phyloP scores from a whole-genome alignment of 208 protist species.

The Leishmania martiniquensis region DNA sequence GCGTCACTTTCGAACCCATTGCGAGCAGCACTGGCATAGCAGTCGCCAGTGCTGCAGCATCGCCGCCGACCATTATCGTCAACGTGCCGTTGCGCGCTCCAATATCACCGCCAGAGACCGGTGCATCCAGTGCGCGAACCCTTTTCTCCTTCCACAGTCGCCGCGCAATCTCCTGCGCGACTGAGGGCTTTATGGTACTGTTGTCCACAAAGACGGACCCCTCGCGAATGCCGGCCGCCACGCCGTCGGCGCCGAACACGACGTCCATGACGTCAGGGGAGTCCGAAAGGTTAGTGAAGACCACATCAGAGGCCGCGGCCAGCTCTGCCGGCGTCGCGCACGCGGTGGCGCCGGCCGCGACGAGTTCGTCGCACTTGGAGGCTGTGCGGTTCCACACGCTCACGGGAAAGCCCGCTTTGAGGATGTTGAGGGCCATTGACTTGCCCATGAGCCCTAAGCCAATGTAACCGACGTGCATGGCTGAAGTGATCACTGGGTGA shows the following conservation, averaged over 20 bases:
- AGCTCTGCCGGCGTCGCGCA: conserved; percentile 81
- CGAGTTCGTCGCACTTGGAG: conserved; percentile 80
- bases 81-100: conserved; percentile 94
- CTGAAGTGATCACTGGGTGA: neutral
- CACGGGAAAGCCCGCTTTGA: conserved; percentile 88
- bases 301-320: conserved; percentile 80
- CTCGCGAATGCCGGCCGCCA: conserved; percentile 71
- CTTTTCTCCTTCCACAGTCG: conserved; percentile 77
- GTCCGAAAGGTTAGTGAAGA: conserved; percentile 95
- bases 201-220: conserved; percentile 93
- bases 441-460: conserved; percentile 95
- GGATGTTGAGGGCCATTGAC: conserved; percentile 90
- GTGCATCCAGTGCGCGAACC: conserved; percentile 91
- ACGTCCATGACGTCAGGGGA: conserved; percentile 87
- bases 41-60: conserved; percentile 63
- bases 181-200: conserved; percentile 95
- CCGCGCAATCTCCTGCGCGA: conserved; percentile 85
- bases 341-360: conserved; percentile 67
- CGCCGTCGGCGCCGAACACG: conserved; percentile 84
- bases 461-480: conserved; percentile 90
- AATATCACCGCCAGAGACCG: conserved; percentile 95
- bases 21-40: conserved; percentile 81
- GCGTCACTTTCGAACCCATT: conserved; percentile 87
- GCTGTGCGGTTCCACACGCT: conserved; percentile 90
- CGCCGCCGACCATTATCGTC: conserved; percentile 96